Percentiles rank a stretch among this genome's conserved stretches.
Conservation (phyloP, 106 monocot genomes). For the Platanthera zijinensis region DNA sequence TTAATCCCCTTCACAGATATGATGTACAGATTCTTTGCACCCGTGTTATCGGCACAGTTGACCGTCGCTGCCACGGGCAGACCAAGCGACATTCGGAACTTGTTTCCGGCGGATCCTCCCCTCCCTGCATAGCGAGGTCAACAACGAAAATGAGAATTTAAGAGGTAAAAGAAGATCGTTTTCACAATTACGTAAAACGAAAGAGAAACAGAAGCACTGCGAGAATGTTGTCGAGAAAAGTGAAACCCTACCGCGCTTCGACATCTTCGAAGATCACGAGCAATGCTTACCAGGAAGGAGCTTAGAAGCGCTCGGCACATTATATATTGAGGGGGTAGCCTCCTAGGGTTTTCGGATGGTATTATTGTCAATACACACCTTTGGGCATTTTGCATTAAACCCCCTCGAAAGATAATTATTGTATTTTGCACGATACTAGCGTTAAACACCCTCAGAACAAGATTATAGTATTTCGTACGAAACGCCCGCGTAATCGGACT, state of each 20-base stretch:
- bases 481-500: too few relatives aligned
- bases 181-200: too few relatives aligned
- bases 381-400: too few relatives aligned
- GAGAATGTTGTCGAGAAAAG: background rate
- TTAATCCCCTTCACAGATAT: constrained; percentile 17
- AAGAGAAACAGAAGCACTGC: background rate
- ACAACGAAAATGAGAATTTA: background rate
- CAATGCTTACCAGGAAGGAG: too few relatives aligned
- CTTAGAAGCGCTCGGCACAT: background rate
- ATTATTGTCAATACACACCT: too few relatives aligned
- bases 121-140: constrained; percentile 3
- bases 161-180: too few relatives aligned
- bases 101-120: constrained; percentile 15
- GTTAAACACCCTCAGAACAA: too few relatives aligned
- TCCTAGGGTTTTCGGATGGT: background rate
- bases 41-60: constrained; percentile 13
- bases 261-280: background rate
- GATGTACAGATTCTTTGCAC: constrained; percentile 10
- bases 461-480: too few relatives aligned
- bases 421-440: too few relatives aligned
- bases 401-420: too few relatives aligned
- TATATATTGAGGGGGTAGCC: background rate
- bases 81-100: constrained; percentile 18
- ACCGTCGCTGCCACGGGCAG: constrained; percentile 15
- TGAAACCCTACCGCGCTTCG: background rate